These are phyloP conservation scores for Lycium ferocissimum DNA, from an alignment of 257 asterid genomes.

Conservation along the genomic window DNA sequence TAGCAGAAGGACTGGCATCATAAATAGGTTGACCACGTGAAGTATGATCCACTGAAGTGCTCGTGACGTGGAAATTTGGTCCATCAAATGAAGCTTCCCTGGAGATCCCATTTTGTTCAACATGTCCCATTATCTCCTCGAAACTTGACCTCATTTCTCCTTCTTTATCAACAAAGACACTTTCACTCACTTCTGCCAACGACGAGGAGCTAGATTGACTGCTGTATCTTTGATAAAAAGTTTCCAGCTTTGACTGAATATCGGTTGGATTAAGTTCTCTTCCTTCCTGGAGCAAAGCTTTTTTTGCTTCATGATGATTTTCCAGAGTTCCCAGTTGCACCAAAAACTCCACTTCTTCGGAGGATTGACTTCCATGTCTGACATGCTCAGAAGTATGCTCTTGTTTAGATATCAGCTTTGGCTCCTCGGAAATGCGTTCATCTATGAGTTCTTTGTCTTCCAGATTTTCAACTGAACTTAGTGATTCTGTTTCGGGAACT, in stretches of 20 bases:
- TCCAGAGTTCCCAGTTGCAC: constrained; percentile 26
- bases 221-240: constrained; percentile 36
- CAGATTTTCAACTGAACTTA: constrained; percentile 62
- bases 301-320: constrained; percentile 23
- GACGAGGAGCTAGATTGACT: constrained; percentile 71
- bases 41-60: constrained; percentile 34
- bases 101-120: constrained; percentile 44
- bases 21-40: constrained; percentile 37
- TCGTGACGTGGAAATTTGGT: constrained; percentile 36
- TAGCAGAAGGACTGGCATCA: constrained; percentile 40
- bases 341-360: constrained; percentile 52
- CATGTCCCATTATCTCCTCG: constrained; percentile 41
- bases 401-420: constrained; percentile 39
- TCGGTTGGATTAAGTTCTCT: constrained; percentile 30
- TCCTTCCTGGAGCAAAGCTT: constrained; percentile 29
- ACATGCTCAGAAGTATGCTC: constrained; percentile 57
- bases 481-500: constrained; percentile 75
- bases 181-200: constrained; percentile 61
- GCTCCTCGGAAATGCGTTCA: constrained; percentile 45
- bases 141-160: constrained; percentile 47
- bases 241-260: constrained; percentile 31
- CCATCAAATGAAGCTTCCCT: constrained; percentile 45
- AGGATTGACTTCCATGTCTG: constrained; percentile 73
- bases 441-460: constrained; percentile 47
- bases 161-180: constrained; percentile 44